Evolutionary conservation across 257 asterid species (phyloP).

Genomic region (Eucommia ulmoides): DNA sequence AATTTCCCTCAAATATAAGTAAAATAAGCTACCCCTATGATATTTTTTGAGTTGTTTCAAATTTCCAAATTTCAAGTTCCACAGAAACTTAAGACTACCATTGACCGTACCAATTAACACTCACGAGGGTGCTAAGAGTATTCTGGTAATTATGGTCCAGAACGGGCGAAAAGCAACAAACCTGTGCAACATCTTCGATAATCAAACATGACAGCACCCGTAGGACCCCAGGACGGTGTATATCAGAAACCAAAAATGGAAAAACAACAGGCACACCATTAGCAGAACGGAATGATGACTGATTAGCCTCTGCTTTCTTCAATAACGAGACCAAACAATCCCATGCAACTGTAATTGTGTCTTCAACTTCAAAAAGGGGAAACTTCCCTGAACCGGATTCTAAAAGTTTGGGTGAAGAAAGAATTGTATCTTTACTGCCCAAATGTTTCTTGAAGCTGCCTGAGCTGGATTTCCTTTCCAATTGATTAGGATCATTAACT

Average conservation of each 20-base stretch:
- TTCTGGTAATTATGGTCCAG: too few relatives aligned
- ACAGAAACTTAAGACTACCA: too few relatives aligned
- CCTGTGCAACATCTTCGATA: slow-evolving; percentile 86
- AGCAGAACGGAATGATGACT: slow-evolving; percentile 70
- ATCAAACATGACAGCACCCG: slow-evolving; percentile 86
- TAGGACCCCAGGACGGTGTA: slow-evolving; percentile 82
- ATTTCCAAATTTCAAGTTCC: too few relatives aligned
- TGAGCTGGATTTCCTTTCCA: slow-evolving; percentile 58
- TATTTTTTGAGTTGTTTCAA: too few relatives aligned
- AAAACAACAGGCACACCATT: slow-evolving; percentile 65
- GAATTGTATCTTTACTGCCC: slow-evolving; percentile 71
- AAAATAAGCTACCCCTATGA: too few relatives aligned
- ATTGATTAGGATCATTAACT: slow-evolving; percentile 28
- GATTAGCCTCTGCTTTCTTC: slow-evolving; percentile 89
- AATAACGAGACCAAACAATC: slow-evolving; percentile 83
- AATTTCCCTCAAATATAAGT: too few relatives aligned
- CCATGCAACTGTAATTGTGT: slow-evolving; percentile 73
- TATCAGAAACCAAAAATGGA: slow-evolving; percentile 83
- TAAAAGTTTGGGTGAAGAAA: slow-evolving; percentile 81
- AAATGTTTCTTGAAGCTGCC: slow-evolving; percentile 77
- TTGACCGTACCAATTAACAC: too few relatives aligned
- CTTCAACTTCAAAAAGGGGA: slow-evolving; percentile 73
- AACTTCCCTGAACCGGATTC: slow-evolving; percentile 77
- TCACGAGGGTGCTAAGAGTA: too few relatives aligned
- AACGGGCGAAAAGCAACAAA: slow-evolving; percentile 11